phyloP scores from a whole-genome alignment of 805 yeast genomes.

The Cyberlindnera petersonii region DNA sequence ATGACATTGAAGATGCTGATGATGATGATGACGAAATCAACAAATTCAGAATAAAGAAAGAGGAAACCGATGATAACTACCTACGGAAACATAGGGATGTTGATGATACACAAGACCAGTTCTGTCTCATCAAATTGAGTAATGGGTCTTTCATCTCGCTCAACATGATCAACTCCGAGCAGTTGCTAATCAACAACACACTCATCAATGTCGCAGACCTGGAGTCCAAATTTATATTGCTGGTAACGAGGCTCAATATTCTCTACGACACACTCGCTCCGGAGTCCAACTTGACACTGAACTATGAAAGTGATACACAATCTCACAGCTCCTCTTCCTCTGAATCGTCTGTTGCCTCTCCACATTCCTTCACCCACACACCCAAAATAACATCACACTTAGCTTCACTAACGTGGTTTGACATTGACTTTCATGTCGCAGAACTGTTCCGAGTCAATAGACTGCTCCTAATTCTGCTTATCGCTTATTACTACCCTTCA shows the following conservation, averaged over 20 bases:
- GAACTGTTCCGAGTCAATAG: slow-evolving; percentile 20
- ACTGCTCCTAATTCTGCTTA: slow-evolving; percentile 16
- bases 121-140: slow-evolving; percentile 13
- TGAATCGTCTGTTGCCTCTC: slow-evolving; percentile 16
- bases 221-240: slow-evolving; percentile 9
- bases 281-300: slow-evolving; percentile 5
- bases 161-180: slow-evolving; percentile 6
- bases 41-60: no score
- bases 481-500: slow-evolving; percentile 19
- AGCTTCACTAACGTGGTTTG: slow-evolving; percentile 15
- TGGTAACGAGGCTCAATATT: slow-evolving; percentile 10
- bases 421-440: slow-evolving; percentile 14
- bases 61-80: no score
- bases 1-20: no score
- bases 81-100: no score
- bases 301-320: slow-evolving; percentile 14
- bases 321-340: slow-evolving; percentile 10
- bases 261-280: slow-evolving; percentile 7
- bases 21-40: no score
- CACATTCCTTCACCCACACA: slow-evolving; percentile 8
- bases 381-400: neutral
- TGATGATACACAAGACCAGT: slow-evolving; percentile 6
- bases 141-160: slow-evolving; percentile 12
- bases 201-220: slow-evolving; percentile 15
- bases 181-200: slow-evolving; percentile 14